A percentile compares a stretch with the other conserved stretches of the same genome.
These are phyloP conservation scores for Quercus ilex DNA, from an alignment of 306 rosid species.

Conservation along the genomic window DNA sequence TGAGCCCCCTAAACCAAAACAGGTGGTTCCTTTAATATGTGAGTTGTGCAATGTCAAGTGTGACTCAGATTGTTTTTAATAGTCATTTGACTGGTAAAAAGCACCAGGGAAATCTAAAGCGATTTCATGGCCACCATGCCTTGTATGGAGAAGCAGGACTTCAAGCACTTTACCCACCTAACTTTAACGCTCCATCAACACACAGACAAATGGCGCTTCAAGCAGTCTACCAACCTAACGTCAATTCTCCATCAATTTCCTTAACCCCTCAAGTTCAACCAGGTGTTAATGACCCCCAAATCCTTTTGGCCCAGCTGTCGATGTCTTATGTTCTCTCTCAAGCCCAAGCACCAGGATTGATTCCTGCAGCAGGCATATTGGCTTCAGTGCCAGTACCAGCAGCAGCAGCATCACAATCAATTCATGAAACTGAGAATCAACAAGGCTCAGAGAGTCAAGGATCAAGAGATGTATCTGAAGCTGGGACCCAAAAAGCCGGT, in stretches of 20 bases:
- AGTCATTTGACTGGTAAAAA: conserved; percentile 73
- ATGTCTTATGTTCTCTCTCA: conserved; percentile 51
- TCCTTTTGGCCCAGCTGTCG: conserved; percentile 66
- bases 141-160: conserved; percentile 43
- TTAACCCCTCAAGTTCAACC: conserved; percentile 25
- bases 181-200: conserved; percentile 8
- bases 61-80: conserved; percentile 56
- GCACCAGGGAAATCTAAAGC: conserved; percentile 49
- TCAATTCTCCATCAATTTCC: conserved; percentile 33
- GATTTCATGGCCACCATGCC: conserved; percentile 48
- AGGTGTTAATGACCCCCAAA: conserved; percentile 63
- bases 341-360: conserved; percentile 26
- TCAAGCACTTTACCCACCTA: conserved; percentile 49
- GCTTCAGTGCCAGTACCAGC: not conserved
- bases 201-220: conserved; percentile 47
- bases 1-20: conserved; percentile 47
- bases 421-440: conserved; percentile 9
- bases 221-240: conserved; percentile 47
- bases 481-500: conserved; percentile 4
- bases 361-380: conserved; percentile 12
- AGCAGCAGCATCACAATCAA: not conserved
- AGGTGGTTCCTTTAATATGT: conserved; percentile 41
- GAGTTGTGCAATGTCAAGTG: conserved; percentile 82
- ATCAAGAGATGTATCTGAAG: not conserved
- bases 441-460: conserved; percentile 6